Evolutionary conservation across 2,329 filamentous ascomycete species (phyloP), one percentile per base, ranked within the genome.

Genomic region (Venturia effusa): DNA sequence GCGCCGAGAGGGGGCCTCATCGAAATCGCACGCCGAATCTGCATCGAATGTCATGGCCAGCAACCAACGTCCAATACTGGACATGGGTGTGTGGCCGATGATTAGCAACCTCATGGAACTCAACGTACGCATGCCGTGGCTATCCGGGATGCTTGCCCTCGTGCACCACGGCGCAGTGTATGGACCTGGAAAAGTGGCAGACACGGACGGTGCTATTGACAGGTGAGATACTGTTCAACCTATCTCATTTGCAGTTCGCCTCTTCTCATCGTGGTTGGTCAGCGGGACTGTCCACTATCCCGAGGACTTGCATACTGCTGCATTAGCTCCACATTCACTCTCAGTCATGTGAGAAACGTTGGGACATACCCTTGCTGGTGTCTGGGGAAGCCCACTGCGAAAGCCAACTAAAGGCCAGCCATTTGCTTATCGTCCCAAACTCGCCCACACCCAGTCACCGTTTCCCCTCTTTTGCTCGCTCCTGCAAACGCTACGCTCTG

Each of bases 81-180:
- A 83, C 68, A 96, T 94, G 81, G 85, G 84, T 70, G 74, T 90
- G 62, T 96, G 89, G 86, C 80, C 85, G 70, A 90, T 89, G 75
- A 74, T 88, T 64, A 86, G 86, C 67, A 86, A 85, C 73, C 76
- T 96, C 67, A 77, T 92, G 69, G 86, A 92, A 79, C 76, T 96
- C 72, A 81, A 88, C 68, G 75, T 79, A 68, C 89, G 91, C 75
- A 96, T 96, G 91, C 93, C 93, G 67, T 97, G 93, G 93, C 82
- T 96, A 64, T 82, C 81, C 72, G 90, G 90, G 72, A 79, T 84
- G 69, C 74, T 94, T 66, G 88, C 89, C 64, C 83, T 96, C 75
- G 74, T 88, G 68, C 90, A 94, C 76, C 87, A 89, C 80, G 81
- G 85, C 68, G 82, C 86, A 70, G 77, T 93, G 71, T 80, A 81